Conservation (phyloP, 805 yeast species). For the Candida pseudofarinosa region DNA sequence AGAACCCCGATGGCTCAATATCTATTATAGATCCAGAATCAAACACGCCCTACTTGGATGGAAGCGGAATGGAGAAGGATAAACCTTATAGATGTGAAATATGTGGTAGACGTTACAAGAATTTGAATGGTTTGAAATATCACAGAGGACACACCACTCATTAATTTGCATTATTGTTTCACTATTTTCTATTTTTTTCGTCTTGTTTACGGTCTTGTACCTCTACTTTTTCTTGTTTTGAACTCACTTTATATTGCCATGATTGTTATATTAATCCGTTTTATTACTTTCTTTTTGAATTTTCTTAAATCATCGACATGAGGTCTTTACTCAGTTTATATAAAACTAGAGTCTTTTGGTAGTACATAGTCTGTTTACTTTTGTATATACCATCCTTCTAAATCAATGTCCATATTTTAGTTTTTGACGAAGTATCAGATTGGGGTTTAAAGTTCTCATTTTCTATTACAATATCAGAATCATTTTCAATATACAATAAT, state of each 20-base stretch:
- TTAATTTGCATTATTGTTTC: constrained; percentile 26
- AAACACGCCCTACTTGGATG: constrained; percentile 87
- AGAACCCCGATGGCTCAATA: constrained; percentile 89
- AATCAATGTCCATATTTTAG: neutral
- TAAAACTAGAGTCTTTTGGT: neutral
- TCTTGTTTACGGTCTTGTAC: neutral
- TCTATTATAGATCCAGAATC: constrained; percentile 89
- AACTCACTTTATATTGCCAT: neutral
- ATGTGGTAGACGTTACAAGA: constrained; percentile 95
- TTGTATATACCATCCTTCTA: neutral
- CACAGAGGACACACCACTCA: constrained; percentile 99
- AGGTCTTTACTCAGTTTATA: neutral
- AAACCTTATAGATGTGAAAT: constrained; percentile 98
- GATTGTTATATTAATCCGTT: neutral
- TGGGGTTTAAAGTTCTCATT: neutral
- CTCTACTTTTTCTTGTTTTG: neutral
- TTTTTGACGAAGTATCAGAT: neutral
- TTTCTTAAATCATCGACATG: neutral
- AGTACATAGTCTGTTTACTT: neutral
- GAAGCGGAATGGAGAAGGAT: constrained; percentile 93
- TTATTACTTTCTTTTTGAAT: neutral
- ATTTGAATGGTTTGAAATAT: constrained; percentile 91
- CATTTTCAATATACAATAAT: neutral
- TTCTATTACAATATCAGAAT: neutral
- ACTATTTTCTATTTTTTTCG: constrained; percentile 1